These are phyloP conservation scores for Monosporozyma servazzii DNA, from an alignment of 805 yeast species.

Conservation along the genomic window DNA sequence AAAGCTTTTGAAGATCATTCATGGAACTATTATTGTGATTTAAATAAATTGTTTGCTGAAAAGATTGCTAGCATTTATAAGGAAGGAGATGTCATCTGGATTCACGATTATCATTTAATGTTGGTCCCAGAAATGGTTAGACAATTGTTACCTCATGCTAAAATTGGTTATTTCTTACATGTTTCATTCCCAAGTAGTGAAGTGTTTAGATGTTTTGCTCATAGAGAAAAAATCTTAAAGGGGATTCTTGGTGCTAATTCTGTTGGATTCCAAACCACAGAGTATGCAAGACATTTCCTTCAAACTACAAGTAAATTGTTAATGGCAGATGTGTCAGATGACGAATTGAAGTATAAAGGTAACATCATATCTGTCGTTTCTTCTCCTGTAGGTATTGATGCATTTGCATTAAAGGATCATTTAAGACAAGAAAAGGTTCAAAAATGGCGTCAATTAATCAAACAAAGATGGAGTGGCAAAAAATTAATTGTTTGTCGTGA, in stretches of 20 bases:
- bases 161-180: slow-evolving; percentile 86
- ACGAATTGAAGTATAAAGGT: slow-evolving; percentile 48
- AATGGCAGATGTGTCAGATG: slow-evolving; percentile 68
- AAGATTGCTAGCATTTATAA: slow-evolving; percentile 58
- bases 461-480: slow-evolving; percentile 67
- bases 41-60: slow-evolving; percentile 77
- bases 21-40: slow-evolving; percentile 70
- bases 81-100: slow-evolving; percentile 76
- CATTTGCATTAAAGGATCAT: slow-evolving; percentile 41
- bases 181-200: slow-evolving; percentile 94
- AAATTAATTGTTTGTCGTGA: slow-evolving; percentile 78
- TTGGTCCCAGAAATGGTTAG: slow-evolving; percentile 81
- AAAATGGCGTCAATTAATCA: slow-evolving; percentile 60
- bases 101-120: slow-evolving; percentile 88
- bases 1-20: slow-evolving; percentile 94
- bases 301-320: slow-evolving; percentile 82
- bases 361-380: slow-evolving; percentile 46
- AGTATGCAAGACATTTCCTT: slow-evolving; percentile 85
- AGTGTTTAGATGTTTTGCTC: slow-evolving; percentile 89
- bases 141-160: slow-evolving; percentile 64
- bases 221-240: slow-evolving; percentile 60
- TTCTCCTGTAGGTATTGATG: slow-evolving; percentile 76
- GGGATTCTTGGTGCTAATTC: slow-evolving; percentile 88
- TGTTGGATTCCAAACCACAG: slow-evolving; percentile 83
- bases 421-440: slow-evolving; percentile 42